Evolutionary conservation across 805 yeast genomes (phyloP).

Genomic region (Pichia kluyveri): DNA sequence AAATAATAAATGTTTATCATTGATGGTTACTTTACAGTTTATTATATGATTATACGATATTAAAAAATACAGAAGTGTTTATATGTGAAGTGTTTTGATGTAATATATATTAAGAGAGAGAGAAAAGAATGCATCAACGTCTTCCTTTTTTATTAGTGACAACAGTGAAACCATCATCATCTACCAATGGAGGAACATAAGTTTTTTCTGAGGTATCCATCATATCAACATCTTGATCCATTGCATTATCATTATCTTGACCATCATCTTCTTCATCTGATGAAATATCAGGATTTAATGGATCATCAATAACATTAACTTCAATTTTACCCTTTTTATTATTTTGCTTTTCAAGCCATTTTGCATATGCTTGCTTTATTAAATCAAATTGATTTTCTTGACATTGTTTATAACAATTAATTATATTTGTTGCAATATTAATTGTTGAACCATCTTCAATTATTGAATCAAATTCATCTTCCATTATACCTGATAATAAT

Average conservation of each 20-base stretch:
- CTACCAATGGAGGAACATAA: slow-evolving; percentile 47
- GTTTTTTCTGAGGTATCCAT: slow-evolving; percentile 22
- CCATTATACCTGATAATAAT: slow-evolving; percentile 79
- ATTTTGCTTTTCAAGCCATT: slow-evolving; percentile 48
- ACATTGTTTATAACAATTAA: slow-evolving; percentile 62
- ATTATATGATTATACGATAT: too few species aligned
- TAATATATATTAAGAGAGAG: too few species aligned
- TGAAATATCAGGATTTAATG: slow-evolving; percentile 50
- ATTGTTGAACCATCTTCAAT: slow-evolving; percentile 87
- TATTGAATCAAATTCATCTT: slow-evolving; percentile 85
- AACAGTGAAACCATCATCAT: slow-evolving; percentile 90
- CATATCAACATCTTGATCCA: slow-evolving; percentile 27
- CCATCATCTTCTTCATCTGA: slow-evolving; percentile 38
- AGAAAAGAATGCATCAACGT: slow-evolving; percentile 17
- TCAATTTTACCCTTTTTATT: slow-evolving; percentile 25
- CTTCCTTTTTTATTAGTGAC: slow-evolving; percentile 59
- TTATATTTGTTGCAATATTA: slow-evolving; percentile 56
- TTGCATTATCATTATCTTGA: slow-evolving; percentile 23
- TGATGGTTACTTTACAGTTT: too few species aligned
- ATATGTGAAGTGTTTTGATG: too few species aligned
- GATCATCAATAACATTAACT: slow-evolving; percentile 49
- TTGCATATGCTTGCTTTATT: slow-evolving; percentile 51
- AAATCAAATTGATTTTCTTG: slow-evolving; percentile 38
- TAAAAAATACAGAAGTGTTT: too few species aligned
- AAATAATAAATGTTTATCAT: too few species aligned